phyloP scores from a whole-genome alignment of 257 asterid genomes.

The Solanum paucissectum region DNA sequence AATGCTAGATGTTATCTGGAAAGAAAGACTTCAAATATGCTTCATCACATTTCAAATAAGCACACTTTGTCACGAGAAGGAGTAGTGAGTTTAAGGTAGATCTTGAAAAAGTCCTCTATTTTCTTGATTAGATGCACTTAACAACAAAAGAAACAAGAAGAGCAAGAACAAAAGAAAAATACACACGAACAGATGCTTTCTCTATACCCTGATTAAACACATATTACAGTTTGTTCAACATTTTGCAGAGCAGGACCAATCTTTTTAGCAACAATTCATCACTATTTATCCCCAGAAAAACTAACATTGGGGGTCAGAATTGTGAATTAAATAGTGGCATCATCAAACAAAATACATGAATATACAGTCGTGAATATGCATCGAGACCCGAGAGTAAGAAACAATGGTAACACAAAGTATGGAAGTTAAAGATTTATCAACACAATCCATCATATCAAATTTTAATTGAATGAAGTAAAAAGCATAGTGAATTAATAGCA shows the following conservation, averaged over 20 bases:
- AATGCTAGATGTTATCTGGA: neutral
- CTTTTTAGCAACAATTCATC: neutral
- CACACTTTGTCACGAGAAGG: neutral
- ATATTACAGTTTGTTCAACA: neutral
- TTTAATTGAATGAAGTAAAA: neutral
- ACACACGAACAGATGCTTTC: neutral
- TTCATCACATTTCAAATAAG: neutral
- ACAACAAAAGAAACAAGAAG: neutral
- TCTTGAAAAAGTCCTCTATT: neutral
- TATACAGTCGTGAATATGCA: neutral
- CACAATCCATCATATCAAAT: neutral
- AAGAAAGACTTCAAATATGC: neutral
- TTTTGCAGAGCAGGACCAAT: neutral
- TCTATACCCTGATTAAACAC: neutral
- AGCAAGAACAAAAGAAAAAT: neutral
- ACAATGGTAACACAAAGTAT: neutral
- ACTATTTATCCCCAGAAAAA: neutral
- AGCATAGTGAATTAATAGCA: neutral
- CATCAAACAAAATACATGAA: neutral
- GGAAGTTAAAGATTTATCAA: neutral
- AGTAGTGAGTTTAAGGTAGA: neutral
- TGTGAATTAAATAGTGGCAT: neutral
- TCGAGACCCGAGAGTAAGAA: neutral
- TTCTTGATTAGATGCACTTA: neutral
- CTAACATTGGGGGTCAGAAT: neutral